phyloP scores from a whole-genome alignment of 106 monocot genomes.

The Dendrobium catenatum region DNA sequence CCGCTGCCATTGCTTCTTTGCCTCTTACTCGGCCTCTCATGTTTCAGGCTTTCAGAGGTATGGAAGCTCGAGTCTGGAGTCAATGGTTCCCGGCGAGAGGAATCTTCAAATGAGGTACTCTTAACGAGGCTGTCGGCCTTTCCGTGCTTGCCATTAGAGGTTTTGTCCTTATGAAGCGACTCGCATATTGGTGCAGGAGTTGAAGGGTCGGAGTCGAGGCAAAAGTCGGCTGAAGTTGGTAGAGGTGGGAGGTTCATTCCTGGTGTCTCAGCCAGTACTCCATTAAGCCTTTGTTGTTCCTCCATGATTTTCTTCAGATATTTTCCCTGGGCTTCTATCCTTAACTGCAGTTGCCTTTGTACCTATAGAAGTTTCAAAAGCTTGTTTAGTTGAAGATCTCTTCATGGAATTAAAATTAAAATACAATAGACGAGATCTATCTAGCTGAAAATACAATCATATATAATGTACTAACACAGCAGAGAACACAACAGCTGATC shows the following conservation, averaged over 20 bases:
- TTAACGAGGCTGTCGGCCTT: conserved; percentile 13
- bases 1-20: neutral
- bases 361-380: conserved; percentile 39
- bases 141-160: neutral
- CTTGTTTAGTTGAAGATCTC: neutral
- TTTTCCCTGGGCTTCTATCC: conserved; percentile 94
- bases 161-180: conserved; percentile 35
- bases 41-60: conserved; percentile 10
- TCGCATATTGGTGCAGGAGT: conserved; percentile 61
- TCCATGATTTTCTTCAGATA: conserved; percentile 95
- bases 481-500: too few species aligned
- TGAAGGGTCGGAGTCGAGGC: conserved; percentile 44
- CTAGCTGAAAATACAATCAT: too few species aligned
- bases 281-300: conserved; percentile 69
- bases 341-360: conserved; percentile 88
- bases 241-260: conserved; percentile 4
- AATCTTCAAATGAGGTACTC: conserved; percentile 24
- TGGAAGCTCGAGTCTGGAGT: conserved; percentile 60
- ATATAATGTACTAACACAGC: too few species aligned
- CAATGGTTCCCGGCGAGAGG: conserved; percentile 40
- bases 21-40: conserved; percentile 12
- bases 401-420: neutral
- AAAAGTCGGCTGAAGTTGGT: neutral
- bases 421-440: too few species aligned
- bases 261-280: conserved; percentile 34